phyloP scores from a whole-genome alignment of 2,329 filamentous ascomycete species.

The Alternaria burnsii region DNA sequence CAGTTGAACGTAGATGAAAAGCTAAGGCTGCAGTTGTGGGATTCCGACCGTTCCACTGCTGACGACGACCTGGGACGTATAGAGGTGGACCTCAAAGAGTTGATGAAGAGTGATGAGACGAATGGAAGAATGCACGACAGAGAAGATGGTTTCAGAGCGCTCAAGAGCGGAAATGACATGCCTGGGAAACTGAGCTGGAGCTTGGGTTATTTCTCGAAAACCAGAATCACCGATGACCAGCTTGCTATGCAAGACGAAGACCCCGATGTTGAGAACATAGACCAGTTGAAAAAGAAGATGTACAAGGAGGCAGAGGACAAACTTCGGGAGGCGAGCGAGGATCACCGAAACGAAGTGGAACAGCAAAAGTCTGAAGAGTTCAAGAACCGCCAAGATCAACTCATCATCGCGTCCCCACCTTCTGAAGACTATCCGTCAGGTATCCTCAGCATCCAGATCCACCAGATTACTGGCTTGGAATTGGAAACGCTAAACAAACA shows the following conservation, averaged over 20 bases:
- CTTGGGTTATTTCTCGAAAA: slow-evolving; percentile 76
- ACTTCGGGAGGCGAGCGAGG: slow-evolving; percentile 69
- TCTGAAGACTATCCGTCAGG: slow-evolving; percentile 69
- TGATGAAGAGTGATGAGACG: slow-evolving; percentile 68
- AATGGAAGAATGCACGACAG: slow-evolving; percentile 70
- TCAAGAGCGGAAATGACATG: slow-evolving; percentile 72
- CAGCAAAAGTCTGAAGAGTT: slow-evolving; percentile 75
- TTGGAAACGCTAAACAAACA: slow-evolving; percentile 67
- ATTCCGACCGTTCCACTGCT: slow-evolving; percentile 75
- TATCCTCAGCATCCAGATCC: slow-evolving; percentile 74
- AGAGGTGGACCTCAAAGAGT: slow-evolving; percentile 70
- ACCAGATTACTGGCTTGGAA: slow-evolving; percentile 75
- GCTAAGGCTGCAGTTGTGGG: slow-evolving; percentile 76
- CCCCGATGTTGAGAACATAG: slow-evolving; percentile 63
- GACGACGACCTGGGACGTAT: slow-evolving; percentile 79
- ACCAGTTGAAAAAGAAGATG: slow-evolving; percentile 68
- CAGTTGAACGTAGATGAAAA: slow-evolving; percentile 77
- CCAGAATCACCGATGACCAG: slow-evolving; percentile 68
- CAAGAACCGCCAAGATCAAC: slow-evolving; percentile 64
- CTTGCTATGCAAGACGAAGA: slow-evolving; percentile 69
- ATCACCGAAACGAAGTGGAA: slow-evolving; percentile 69
- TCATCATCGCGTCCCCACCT: slow-evolving; percentile 74
- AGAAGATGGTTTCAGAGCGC: slow-evolving; percentile 70
- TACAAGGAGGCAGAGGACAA: slow-evolving; percentile 65
- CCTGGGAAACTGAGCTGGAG: slow-evolving; percentile 74